Evolutionary conservation across 495 filamentous ascomycete species (phyloP), one percentile per base, ranked within the genome.

Genomic region (Elasticomyces elasticus): DNA sequence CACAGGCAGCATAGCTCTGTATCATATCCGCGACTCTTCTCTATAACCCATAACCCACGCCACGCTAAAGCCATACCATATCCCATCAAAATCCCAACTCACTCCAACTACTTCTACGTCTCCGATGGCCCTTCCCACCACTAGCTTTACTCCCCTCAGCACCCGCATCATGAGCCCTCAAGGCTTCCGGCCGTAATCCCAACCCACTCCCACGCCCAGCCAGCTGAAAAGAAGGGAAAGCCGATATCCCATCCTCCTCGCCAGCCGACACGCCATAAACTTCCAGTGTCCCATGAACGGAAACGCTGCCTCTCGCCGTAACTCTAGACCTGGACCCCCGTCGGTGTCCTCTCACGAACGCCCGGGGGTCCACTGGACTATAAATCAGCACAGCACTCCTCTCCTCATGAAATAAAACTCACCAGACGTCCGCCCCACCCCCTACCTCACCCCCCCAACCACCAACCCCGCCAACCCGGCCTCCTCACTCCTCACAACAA

Each of bases 401-500:
- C 15, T 33, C 7, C 30, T 7, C 7, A 33, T 33, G 30, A 33
- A 7, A 15, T 7, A 7, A 15, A 33, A 7, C 35, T 40, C 13
- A 40, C 35, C 15, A 13, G 12, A 40, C 35, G 35, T 40, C 35
- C 35, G 35, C 35, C 4, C 5, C 13, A 12, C 35, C 35, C 35
- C 5, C 13, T 40, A 40, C 35, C 35, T 40, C 5, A 12, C 35
- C 35, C 13, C 35, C 13, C 30, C 30, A 65, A 96, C 79, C 52
- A 97, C 77, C 64, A 91, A 74, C 49, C 81, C 77, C 43, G 91
- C 91, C 58, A 98, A 82, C 47, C 87, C 87, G 66, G 91, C 88
- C 72, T 97, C 92, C 67, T 98, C 94, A 59, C 83, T 82, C 61
- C 92, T 78, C 50, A 87, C 86, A 33, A 85, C 86, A 55, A 96